Conservation (phyloP, 1,139 yeast genomes). For the Protomyces macrosporus region DNA sequence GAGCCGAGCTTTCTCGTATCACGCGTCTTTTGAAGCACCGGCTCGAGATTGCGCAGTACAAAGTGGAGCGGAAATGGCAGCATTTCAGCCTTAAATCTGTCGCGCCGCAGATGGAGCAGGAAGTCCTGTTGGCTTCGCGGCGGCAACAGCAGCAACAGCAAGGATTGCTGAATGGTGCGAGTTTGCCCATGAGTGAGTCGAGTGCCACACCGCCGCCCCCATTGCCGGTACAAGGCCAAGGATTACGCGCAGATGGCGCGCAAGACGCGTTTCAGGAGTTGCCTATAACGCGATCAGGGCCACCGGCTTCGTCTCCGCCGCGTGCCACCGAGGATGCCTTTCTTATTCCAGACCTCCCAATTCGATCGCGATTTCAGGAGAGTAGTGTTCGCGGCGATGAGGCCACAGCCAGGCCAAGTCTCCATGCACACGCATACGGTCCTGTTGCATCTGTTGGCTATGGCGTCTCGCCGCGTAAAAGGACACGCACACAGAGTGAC, state of each 20-base stretch:
- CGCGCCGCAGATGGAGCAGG: conserved; percentile 37
- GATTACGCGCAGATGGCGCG: neutral
- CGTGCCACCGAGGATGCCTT: conserved; percentile 2
- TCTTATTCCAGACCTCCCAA: conserved; percentile 20
- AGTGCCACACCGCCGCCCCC: conserved; percentile 1
- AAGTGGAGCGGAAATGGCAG: conserved; percentile 44
- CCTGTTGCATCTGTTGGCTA: neutral
- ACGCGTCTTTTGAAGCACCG: conserved; percentile 43
- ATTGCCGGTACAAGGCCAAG: neutral
- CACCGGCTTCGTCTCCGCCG: conserved; percentile 6
- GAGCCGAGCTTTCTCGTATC: conserved; percentile 33
- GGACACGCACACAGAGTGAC: conserved; percentile 14
- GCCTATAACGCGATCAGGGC: neutral
- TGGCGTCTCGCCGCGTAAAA: conserved; percentile 7
- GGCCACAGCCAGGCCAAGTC: neutral
- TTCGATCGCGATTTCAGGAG: conserved; percentile 5
- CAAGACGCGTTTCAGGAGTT: neutral
- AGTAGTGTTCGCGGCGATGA: neutral
- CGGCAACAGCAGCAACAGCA: neutral
- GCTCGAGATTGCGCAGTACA: conserved; percentile 43
- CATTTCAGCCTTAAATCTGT: conserved; percentile 39
- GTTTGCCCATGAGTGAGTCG: neutral
- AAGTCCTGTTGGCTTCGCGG: conserved; percentile 16
- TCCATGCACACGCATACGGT: neutral
- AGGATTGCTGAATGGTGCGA: neutral